Evolutionary conservation across 495 filamentous ascomycete species (phyloP), one percentile per base, ranked within the genome.

Genomic region (Penicillium canescens): DNA sequence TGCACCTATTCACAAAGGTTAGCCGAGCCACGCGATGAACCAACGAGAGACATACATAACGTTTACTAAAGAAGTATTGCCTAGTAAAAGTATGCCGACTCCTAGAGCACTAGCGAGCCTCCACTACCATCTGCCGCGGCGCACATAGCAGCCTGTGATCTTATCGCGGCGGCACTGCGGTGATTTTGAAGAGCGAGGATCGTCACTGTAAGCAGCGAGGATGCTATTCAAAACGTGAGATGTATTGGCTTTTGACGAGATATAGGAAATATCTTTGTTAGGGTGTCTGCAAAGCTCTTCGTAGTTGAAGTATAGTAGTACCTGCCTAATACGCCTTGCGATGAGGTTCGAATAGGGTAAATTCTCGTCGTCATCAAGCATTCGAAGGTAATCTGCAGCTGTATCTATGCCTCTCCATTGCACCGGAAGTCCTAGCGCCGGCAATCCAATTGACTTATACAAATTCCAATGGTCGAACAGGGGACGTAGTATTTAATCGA

Each of bases 401-500:
- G 12, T 8, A 45, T 14, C 5, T 45, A 45, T 20, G 14, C n/a
- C n/a, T n/a, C n/a, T n/a, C n/a, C n/a, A n/a, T n/a, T n/a, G n/a
- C n/a, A n/a, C n/a, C n/a, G n/a, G 37, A 18, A 40, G 37, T 16
- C 37, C 37, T 18, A 40, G 37, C 37, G 37, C 37, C 14, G 14
- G 14, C 14, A 40, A 4, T 5, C 20, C 37, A 45, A 45, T 23
- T 45, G 28, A 45, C 42, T 45, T 8, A 33, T 14, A 34, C 5
- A 16, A 31, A 45, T 45, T 45, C 42, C 24, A 45, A 45, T 45
- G 12, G 42, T 33, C 23, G 14, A 45, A 45, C 13, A 45, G 42
- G n/a, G 42, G 42, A n/a, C n/a, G 12, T 45, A 45, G 42, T 14
- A 33, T 16, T 31, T 33, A 3, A n/a, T 34, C 23, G 28, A 45